These are phyloP conservation scores for Liquidambar formosana DNA, from an alignment of 164 flowering plant genomes.

Conservation along the genomic window DNA sequence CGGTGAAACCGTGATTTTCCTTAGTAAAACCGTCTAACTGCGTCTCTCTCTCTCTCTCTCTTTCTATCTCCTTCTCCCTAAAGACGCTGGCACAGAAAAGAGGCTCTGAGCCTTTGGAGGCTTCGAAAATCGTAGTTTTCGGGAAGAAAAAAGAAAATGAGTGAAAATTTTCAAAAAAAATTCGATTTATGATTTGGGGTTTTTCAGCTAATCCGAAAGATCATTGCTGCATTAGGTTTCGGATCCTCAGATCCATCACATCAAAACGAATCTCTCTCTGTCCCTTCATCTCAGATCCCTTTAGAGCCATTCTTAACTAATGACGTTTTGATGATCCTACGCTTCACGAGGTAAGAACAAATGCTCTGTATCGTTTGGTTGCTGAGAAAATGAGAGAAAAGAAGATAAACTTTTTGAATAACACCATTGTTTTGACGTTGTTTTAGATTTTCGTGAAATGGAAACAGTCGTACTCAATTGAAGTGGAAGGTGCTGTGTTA, in stretches of 20 bases:
- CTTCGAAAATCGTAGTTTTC: not conserved
- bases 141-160: no score
- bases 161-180: not conserved
- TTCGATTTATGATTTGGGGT: not conserved
- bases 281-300: conserved; percentile 18
- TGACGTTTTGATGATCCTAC: conserved; percentile 22
- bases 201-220: conserved; percentile 10
- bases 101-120: not conserved
- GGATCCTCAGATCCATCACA: conserved; percentile 15
- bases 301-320: not conserved
- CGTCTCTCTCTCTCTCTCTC: conserved; percentile 3
- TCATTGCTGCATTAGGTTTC: conserved; percentile 6
- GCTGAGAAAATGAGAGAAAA: conserved; percentile 9
- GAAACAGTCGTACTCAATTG: no score
- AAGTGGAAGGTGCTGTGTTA: no score
- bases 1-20: not conserved
- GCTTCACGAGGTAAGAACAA: conserved; percentile 17
- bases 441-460: no score
- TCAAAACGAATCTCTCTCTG: not conserved
- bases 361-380: conserved; percentile 1
- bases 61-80: not conserved
- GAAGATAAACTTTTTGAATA: not conserved
- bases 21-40: not conserved
- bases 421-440: no score
- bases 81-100: conserved; percentile 10